Conservation (phyloP, 257 asterid species). For the Leonotis leonurus region DNA sequence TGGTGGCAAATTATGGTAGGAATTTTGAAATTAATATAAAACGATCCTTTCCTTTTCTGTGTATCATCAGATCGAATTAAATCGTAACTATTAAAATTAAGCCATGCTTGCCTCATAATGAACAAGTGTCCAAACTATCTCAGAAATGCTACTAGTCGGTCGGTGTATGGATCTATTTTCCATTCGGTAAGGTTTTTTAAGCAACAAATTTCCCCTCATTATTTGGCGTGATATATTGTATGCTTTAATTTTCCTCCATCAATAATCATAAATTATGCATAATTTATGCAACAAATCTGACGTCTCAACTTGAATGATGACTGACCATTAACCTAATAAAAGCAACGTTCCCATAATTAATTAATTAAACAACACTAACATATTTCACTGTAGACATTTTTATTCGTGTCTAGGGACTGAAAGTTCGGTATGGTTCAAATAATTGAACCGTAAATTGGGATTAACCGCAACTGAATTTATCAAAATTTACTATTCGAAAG, state of each 20-base stretch:
- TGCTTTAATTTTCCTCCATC: not conserved
- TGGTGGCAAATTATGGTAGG: not conserved
- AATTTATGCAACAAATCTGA: constrained; percentile 13
- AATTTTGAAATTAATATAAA: not conserved
- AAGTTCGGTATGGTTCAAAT: too few species aligned
- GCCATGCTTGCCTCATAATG: not conserved
- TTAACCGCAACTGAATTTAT: too few species aligned
- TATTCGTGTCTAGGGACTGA: too few species aligned
- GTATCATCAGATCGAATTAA: not conserved
- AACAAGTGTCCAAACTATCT: not conserved
- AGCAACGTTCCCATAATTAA: constrained; percentile 8
- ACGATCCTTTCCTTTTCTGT: not conserved
- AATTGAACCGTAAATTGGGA: too few species aligned
- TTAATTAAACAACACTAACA: not conserved
- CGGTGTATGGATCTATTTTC: not conserved
- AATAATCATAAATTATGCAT: not conserved
- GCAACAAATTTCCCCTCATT: not conserved
- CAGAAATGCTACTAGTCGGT: too few species aligned
- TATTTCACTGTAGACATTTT: too few species aligned
- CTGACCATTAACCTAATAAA: constrained; percentile 25
- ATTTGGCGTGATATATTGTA: not conserved
- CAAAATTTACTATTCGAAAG: too few species aligned
- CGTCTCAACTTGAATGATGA: constrained; percentile 18
- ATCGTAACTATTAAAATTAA: not conserved
- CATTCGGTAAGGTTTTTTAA: too few species aligned